Conservation (phyloP, 106 monocot species). For the Acorus calamus region DNA sequence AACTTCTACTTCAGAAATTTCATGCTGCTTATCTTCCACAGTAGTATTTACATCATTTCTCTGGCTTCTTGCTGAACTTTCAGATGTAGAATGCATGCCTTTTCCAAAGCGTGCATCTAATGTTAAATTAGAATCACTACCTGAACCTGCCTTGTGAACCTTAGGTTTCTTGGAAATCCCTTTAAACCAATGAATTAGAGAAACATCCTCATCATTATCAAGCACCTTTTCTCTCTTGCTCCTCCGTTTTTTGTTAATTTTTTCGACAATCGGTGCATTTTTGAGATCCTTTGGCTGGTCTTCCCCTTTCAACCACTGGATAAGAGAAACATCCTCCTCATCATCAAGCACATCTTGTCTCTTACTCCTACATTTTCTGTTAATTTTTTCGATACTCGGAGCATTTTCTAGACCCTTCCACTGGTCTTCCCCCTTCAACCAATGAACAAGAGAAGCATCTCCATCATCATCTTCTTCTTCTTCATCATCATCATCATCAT, state of each 20-base stretch:
- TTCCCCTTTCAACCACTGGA: constrained; percentile 26
- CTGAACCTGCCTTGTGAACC: constrained; percentile 4
- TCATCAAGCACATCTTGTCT: constrained; percentile 4
- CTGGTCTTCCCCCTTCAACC: constrained; percentile 13
- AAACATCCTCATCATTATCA: constrained; percentile 21
- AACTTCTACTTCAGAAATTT: background rate
- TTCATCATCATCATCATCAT: no score
- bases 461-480: no score
- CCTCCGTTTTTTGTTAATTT: constrained; percentile 1
- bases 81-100: background rate
- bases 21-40: constrained; percentile 4
- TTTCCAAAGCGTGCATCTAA: background rate
- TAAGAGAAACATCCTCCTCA: constrained; percentile 27
- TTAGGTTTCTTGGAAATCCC: constrained; percentile 20
- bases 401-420: background rate
- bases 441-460: constrained; percentile 26
- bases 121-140: constrained; percentile 4
- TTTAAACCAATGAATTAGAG: constrained; percentile 34
- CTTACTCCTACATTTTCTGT: constrained; percentile 2
- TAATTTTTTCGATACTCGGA: background rate
- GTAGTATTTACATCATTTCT: background rate
- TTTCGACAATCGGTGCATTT: background rate
- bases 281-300: constrained; percentile 1
- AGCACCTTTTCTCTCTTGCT: constrained; percentile 4
- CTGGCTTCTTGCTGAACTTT: background rate